These are phyloP conservation scores for Tolypocladium endophyticum DNA, from an alignment of 2,329 filamentous ascomycete species.

Conservation along the genomic window DNA sequence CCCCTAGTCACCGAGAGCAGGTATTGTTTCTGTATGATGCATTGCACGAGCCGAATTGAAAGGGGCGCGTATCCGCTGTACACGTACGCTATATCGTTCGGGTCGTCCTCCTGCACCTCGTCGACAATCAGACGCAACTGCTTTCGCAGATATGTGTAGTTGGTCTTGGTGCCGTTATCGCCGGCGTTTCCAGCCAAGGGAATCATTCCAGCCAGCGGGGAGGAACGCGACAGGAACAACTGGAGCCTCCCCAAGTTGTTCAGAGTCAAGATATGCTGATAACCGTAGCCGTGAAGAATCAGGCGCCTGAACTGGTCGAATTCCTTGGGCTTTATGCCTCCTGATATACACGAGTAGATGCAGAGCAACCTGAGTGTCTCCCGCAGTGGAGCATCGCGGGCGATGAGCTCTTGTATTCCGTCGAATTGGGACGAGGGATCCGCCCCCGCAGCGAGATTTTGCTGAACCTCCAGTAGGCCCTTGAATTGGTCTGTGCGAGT, in stretches of 20 bases:
- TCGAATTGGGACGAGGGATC: slow-evolving; percentile 87
- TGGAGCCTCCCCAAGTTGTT: slow-evolving; percentile 82
- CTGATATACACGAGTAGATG: slow-evolving; percentile 81
- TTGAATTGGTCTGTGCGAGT: slow-evolving; percentile 86
- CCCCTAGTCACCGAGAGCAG: slow-evolving; percentile 62
- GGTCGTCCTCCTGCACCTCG: slow-evolving; percentile 90
- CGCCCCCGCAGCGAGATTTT: slow-evolving; percentile 83
- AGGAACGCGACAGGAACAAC: slow-evolving; percentile 67
- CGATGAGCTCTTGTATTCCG: slow-evolving; percentile 87
- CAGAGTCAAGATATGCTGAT: slow-evolving; percentile 87
- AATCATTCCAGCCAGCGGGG: slow-evolving; percentile 70
- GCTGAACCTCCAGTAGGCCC: slow-evolving; percentile 82
- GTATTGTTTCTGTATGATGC: slow-evolving; percentile 82
- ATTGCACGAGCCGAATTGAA: slow-evolving; percentile 83
- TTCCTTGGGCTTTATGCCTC: slow-evolving; percentile 80
- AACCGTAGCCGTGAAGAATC: slow-evolving; percentile 85
- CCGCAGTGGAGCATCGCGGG: slow-evolving; percentile 69
- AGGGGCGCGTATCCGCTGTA: slow-evolving; percentile 96
- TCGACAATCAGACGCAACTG: slow-evolving; percentile 84
- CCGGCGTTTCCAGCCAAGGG: slow-evolving; percentile 53
- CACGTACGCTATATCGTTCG: slow-evolving; percentile 92
- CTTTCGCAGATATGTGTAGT: slow-evolving; percentile 82
- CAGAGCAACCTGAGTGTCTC: slow-evolving; percentile 78
- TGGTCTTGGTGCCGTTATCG: slow-evolving; percentile 61
- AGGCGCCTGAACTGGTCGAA: slow-evolving; percentile 82